A percentile compares a stretch with the other conserved stretches of the same genome.
Conservation (phyloP, 768 basidiomycete species). For the Cantharellus anzutake region DNA sequence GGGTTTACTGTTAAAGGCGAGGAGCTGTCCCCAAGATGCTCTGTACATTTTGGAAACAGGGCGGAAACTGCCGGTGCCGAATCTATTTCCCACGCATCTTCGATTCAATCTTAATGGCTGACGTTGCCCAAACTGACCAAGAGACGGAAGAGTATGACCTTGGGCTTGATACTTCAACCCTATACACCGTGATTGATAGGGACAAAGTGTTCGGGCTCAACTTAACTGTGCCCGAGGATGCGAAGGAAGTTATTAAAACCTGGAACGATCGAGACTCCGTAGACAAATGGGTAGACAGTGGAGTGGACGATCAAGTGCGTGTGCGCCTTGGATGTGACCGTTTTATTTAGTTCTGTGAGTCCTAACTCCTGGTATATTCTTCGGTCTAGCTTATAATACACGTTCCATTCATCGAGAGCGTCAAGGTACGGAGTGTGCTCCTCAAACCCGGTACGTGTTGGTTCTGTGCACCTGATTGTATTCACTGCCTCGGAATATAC, state of each 20-base stretch:
- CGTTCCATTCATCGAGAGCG: constrained; percentile 62
- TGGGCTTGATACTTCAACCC: constrained; percentile 26
- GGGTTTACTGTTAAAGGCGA: too few relatives aligned
- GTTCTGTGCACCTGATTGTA: background rate
- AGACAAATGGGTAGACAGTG: constrained; percentile 46
- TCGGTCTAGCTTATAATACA: constrained; percentile 50
- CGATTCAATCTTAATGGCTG: too few relatives aligned
- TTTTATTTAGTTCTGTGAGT: background rate
- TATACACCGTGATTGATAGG: constrained; percentile 42
- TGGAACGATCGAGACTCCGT: constrained; percentile 65
- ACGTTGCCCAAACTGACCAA: too few relatives aligned
- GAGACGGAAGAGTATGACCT: too few relatives aligned
- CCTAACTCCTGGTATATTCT: background rate
- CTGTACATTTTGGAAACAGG: too few relatives aligned
- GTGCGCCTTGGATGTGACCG: too few relatives aligned
- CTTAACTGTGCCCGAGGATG: constrained; percentile 61
- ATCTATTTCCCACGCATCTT: too few relatives aligned
- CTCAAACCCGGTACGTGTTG: constrained; percentile 47
- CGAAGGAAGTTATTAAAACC: constrained; percentile 56
- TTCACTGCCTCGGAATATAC: background rate
- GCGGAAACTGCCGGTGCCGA: too few relatives aligned
- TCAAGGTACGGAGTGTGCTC: constrained; percentile 52
- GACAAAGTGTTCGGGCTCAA: constrained; percentile 68
- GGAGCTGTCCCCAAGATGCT: too few relatives aligned
- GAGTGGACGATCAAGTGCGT: constrained; percentile 66